These are phyloP conservation scores for Monosporascus sp. DNA, from an alignment of 2,329 filamentous ascomycete genomes.

Conservation along the genomic window DNA sequence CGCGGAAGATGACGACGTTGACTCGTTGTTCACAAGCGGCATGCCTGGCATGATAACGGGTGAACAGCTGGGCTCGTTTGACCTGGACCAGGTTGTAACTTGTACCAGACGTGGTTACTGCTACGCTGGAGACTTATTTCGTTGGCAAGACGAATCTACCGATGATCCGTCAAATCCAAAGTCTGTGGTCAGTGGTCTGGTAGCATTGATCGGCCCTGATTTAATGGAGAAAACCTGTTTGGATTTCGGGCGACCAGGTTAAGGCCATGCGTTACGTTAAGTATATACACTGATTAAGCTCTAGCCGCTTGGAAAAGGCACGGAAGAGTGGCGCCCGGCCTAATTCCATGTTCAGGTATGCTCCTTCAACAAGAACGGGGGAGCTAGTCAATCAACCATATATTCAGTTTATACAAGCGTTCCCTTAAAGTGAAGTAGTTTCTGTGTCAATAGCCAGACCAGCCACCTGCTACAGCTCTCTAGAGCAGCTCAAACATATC, in stretches of 20 bases:
- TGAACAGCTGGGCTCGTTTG: slow-evolving; percentile 45
- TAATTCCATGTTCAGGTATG: too few relatives aligned
- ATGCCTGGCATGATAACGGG: slow-evolving; percentile 63
- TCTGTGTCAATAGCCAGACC: too few relatives aligned
- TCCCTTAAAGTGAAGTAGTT: too few relatives aligned
- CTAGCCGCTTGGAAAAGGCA: too few relatives aligned
- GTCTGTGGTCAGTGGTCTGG: slow-evolving; percentile 60
- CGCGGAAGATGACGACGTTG: slow-evolving; percentile 11
- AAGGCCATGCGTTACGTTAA: background rate
- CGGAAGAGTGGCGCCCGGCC: too few relatives aligned
- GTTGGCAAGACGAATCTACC: slow-evolving; percentile 53
- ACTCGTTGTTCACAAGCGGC: slow-evolving; percentile 50
- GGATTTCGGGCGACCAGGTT: slow-evolving; percentile 37
- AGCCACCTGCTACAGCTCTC: too few relatives aligned
- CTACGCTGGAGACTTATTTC: slow-evolving; percentile 32
- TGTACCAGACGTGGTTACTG: slow-evolving; percentile 31
- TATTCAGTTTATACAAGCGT: too few relatives aligned
- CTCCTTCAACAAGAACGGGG: too few relatives aligned
- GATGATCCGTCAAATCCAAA: slow-evolving; percentile 49
- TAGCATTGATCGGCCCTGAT: slow-evolving; percentile 60
- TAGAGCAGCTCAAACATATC: too few relatives aligned
- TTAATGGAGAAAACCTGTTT: slow-evolving; percentile 53
- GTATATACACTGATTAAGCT: too few relatives aligned
- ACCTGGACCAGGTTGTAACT: slow-evolving; percentile 56
- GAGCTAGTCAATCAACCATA: too few relatives aligned